Conservation (phyloP, 2,329 filamentous ascomycete species). For the Xylariaceae sp. region DNA sequence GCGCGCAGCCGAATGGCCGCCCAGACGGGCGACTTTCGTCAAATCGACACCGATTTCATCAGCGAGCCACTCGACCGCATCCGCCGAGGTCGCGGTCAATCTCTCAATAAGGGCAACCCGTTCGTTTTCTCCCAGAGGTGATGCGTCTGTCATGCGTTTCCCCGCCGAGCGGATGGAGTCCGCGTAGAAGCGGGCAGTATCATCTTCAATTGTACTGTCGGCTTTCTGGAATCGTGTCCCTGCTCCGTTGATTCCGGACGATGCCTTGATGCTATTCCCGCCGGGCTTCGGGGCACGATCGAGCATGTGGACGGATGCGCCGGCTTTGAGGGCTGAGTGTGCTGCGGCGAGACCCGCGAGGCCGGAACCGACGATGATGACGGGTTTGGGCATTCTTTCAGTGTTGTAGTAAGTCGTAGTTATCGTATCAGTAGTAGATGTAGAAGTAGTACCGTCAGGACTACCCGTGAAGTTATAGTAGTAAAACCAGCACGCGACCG, state of each 20-base stretch:
- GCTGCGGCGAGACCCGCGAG: conserved; percentile 59
- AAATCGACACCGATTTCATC: conserved; percentile 55
- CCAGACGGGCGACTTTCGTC: conserved; percentile 52
- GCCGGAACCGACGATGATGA: conserved; percentile 60
- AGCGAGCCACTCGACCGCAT: conserved; percentile 51
- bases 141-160: conserved; percentile 28
- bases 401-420: too few relatives aligned
- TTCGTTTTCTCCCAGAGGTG: conserved; percentile 25
- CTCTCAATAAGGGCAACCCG: conserved; percentile 43
- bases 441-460: too few relatives aligned
- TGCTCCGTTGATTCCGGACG: conserved; percentile 60
- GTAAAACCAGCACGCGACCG: too few relatives aligned
- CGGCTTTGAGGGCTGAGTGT: conserved; percentile 48
- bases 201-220: conserved; percentile 27
- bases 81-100: conserved; percentile 44
- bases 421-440: too few relatives aligned
- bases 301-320: conserved; percentile 51
- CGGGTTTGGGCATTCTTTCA: conserved; percentile 29
- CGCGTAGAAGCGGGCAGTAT: conserved; percentile 45
- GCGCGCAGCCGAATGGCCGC: conserved; percentile 51
- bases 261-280: conserved; percentile 63
- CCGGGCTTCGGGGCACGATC: conserved; percentile 56
- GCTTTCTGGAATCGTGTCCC: conserved; percentile 51
- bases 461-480: too few relatives aligned
- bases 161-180: conserved; percentile 53